These are phyloP conservation scores for Neoboletus brunneissimus DNA, from an alignment of 768 basidiomycete genomes.

Conservation along the genomic window DNA sequence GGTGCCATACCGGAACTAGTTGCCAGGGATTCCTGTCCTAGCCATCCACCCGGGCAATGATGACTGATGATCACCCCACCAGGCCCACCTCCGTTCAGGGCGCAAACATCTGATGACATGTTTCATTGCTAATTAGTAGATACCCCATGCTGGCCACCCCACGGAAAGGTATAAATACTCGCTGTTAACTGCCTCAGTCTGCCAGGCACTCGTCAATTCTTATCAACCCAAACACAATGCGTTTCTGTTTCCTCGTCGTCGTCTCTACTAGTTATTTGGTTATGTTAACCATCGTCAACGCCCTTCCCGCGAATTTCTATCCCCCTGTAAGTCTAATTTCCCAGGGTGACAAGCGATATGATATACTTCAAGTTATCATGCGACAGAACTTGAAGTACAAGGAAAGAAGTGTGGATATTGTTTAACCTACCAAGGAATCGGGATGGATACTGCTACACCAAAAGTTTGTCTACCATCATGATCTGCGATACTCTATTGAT, in stretches of 20 bases:
- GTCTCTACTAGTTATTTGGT: background rate
- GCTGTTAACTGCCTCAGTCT: background rate
- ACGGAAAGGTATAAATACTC: background rate
- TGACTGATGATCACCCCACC: no score
- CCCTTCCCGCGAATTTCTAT: background rate
- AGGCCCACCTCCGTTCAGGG: background rate
- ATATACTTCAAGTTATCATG: background rate
- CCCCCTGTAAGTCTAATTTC: background rate
- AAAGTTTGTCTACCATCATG: no score
- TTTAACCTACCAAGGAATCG: no score
- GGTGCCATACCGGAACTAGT: no score
- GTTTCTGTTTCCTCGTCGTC: background rate
- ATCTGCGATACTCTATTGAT: no score
- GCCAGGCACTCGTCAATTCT: background rate
- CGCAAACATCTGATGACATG: background rate
- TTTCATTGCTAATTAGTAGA: background rate
- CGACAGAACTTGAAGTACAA: background rate
- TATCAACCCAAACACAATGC: background rate
- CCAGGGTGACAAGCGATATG: background rate
- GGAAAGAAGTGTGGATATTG: no score
- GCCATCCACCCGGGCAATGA: no score
- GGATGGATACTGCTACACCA: no score
- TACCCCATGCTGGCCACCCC: background rate
- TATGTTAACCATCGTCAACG: background rate
- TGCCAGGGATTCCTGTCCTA: no score